Base-by-base conservation (phyloP, 768 basidiomycete genomes). In the Suillus weaverae region DNA sequence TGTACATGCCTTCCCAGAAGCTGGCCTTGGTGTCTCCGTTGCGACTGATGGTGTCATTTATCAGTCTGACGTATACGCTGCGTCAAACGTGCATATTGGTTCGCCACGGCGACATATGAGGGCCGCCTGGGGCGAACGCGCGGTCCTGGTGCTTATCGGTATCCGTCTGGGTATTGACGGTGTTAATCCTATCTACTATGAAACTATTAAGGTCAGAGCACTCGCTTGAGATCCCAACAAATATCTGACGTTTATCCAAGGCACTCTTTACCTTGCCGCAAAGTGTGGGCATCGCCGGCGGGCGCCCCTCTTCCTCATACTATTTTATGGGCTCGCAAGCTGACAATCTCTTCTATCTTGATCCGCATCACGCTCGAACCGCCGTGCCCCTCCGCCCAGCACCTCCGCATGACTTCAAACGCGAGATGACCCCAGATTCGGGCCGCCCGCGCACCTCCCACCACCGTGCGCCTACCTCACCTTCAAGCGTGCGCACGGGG, bases 251-350 rank as follows among this genome's bases (percentile, higher is more conserved):
- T 51, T 5, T 57, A 30, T 65, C 8, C 7, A 69, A 97, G 95
- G 81, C 85, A 32, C 75, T 98, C 38, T 98, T 95, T 74, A 92
- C 91, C 0, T 94, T 95, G 76, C 96, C 96, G 0, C 97, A 99
- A 78, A 94, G 91, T 2, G 91, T 97, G 43, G 97, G 97, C 46
- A 99, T 99, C 62, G 95, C 97, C 0, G 97, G 97, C 44, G 97
- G 97, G 3, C 85, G 97, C 26, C 97, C 97, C 0, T 92, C 92
- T n/a, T 95, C 94, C 0, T 97, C 95, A 0, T 99, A 97, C 76
- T 99, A 99, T 76, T 99, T 99, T 72, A 92, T 99, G 56, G 97
- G 94, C 18, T 84, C 89, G 0, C 97, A 99, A 73, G 90, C 89
- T 4, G 91, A 95, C 67, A 91, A 88, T 57, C 83, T 99, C 8